Base-by-base conservation (phyloP, 768 basidiomycete genomes). In the Mycena filopes region DNA sequence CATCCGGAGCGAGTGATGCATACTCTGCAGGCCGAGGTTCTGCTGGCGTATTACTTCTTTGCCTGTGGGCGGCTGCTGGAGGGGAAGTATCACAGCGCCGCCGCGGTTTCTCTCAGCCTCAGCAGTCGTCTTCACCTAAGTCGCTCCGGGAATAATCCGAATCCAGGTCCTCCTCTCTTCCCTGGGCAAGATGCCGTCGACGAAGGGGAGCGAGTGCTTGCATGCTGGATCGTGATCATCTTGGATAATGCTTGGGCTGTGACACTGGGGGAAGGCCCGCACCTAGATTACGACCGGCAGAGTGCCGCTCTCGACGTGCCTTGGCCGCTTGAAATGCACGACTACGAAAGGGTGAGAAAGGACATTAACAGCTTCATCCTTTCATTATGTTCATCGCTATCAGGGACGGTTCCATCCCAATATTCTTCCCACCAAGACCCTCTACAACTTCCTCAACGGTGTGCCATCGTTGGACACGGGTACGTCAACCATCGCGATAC, bases 11-110 rank as follows among this genome's bases (percentile, higher is more conserved):
- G 71, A 66, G 76, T 83, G 20, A 70, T 88, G 43, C 81, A 86
- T 40, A 75, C 81, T 3, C 76, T 87, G 20, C 87, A 88, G 68
- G 79, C 84, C 1, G 83, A 89, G 58, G 76, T 89, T 9, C 78
- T 91, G 18, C 79, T 91, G 28, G 77, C 85, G 3, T 79, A 80
- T 55, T 89, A 87, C 69, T 85, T 89, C 73, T 84, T 87, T 63
- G 76, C 81, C 21, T 77, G 78, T 28, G 86, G 83, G 23, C 78
- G 86, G 25, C 73, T 80, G 16, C 74, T 87, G 9, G 88, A 83
- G 61, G 81, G 77, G 11, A 76, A 77, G 55, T 81, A 81, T 64
- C 57, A 86, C 76, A 64, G 83, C 71, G 51, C 78, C 62, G 73
- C 75, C 8, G 80, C 79, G 1, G 73, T 79, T 7, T 78, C 80